Conservation (phyloP, 2,329 filamentous ascomycete genomes). For the Kalaharituber pfeilii region DNA sequence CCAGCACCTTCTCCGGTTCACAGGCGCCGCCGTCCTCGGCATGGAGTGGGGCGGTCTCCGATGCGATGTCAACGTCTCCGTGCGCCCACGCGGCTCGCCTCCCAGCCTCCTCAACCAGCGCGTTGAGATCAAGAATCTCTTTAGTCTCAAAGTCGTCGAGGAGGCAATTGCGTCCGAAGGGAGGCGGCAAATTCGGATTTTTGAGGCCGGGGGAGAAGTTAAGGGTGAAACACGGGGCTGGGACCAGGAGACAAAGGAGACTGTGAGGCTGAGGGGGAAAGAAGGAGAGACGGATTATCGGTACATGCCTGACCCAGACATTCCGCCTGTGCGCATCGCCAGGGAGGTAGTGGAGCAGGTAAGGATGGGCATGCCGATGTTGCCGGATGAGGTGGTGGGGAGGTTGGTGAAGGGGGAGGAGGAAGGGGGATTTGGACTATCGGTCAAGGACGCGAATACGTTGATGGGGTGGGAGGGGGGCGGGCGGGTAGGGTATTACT, state of each 20-base stretch:
- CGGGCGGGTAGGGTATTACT: constrained; percentile 57
- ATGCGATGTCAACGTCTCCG: constrained; percentile 90
- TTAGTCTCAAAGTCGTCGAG: constrained; percentile 85
- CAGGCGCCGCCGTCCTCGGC: constrained; percentile 71
- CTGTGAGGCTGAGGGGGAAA: constrained; percentile 67
- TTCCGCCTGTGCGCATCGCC: constrained; percentile 61
- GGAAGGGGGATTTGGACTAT: constrained; percentile 37
- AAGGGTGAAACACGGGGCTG: constrained; percentile 84
- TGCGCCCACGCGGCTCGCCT: constrained; percentile 42
- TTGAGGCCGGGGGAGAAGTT: constrained; percentile 57
- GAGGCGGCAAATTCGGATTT: constrained; percentile 64
- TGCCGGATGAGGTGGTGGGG: constrained; percentile 54
- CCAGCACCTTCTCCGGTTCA: constrained; percentile 58
- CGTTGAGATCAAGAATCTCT: constrained; percentile 95
- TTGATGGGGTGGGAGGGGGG: constrained; percentile 63
- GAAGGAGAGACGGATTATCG: constrained; percentile 95
- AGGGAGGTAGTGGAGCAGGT: constrained; percentile 50
- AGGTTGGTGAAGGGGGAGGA: constrained; percentile 34
- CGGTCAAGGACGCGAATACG: constrained; percentile 65
- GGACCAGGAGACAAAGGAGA: constrained; percentile 64
- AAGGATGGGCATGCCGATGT: constrained; percentile 43
- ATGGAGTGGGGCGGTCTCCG: constrained; percentile 87
- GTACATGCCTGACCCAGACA: constrained; percentile 94
- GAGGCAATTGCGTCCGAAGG: constrained; percentile 86
- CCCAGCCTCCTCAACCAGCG: constrained; percentile 56